Evolutionary conservation across 2,329 filamentous ascomycete species (phyloP).

Genomic region (Drechslerella dactyloides): DNA sequence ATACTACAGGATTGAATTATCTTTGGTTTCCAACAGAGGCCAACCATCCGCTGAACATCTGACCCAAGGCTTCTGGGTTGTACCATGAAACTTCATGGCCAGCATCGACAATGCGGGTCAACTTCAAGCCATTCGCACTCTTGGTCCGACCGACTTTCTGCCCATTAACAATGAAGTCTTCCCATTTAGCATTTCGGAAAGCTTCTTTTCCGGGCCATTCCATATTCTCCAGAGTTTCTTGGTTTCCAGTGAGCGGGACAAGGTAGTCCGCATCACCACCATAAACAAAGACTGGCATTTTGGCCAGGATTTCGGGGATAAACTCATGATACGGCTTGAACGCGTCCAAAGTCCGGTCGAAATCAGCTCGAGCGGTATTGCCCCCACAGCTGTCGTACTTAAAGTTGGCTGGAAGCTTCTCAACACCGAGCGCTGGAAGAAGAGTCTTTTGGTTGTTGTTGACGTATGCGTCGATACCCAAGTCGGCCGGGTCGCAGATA

Average conservation of each 20-base stretch:
- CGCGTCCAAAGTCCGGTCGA: not conserved
- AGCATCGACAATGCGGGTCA: slow-evolving; percentile 7
- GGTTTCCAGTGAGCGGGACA: not conserved
- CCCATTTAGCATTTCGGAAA: not conserved
- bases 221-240: slow-evolving; percentile 2
- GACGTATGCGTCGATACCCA: not conserved
- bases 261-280: slow-evolving; percentile 11
- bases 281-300: slow-evolving; percentile 13
- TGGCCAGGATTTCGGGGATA: slow-evolving; percentile 1
- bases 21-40: not conserved
- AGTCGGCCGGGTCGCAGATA: not conserved
- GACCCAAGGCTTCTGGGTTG: slow-evolving; percentile 4
- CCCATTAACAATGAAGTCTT: not conserved
- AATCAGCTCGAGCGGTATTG: not conserved
- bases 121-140: slow-evolving; percentile 15
- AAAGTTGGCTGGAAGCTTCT: not conserved
- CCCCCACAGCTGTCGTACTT: not conserved
- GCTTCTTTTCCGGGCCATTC: slow-evolving; percentile 5
- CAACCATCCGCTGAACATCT: slow-evolving; percentile 15
- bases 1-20: no score
- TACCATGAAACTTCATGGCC: slow-evolving; percentile 17
- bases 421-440: not conserved
- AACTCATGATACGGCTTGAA: slow-evolving; percentile 11
- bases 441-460: not conserved
- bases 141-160: slow-evolving; percentile 12